Base-by-base conservation (phyloP, 495 filamentous ascomycete species). In the Talaromyces thailandensis region DNA sequence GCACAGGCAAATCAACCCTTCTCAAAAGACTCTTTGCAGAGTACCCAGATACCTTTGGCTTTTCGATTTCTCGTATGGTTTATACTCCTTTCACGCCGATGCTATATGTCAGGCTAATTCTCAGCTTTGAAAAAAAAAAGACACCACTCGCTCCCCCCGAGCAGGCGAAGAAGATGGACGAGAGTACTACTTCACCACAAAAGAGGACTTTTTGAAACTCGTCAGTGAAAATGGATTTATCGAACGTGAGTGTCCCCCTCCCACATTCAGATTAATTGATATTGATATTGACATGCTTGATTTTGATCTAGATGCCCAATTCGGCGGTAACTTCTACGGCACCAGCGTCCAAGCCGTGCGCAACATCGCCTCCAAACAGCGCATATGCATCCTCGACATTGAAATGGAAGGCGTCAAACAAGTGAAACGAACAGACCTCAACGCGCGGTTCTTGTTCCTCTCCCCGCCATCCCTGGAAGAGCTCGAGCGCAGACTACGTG, bases 401-500 rank as follows among this genome's bases (percentile, higher is more conserved):
- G 94, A 97, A 81, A 93, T 96, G 87, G 92, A 96, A 88, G 94
- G 93, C 29, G 93, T 97, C 53, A 97, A 97, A 76, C 94, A 97
- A 77, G 90, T 98, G 63, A 90, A 90, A 70, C 82, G 82, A 14
- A 86, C 87, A 56, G 29, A 43, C 24, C 25, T 59, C 32, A 43
- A 59, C 25, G 89, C 93, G 12, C 86, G 92, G 31, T 96, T 89
- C 71, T 71, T 96, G 60, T 97, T 97, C 72, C 79, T 97, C 62
- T 82, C 88, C 35, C 93, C 94, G 2, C 93, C 89, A 1, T 87
- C 82, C 23, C 70, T 92, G 64, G 86, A 88, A 64, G 82, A 81
- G 28, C 82, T 97, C 51, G 92, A 96, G 73, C 68, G 75, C 67
- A 82, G 94, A 18, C 78, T 97, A 51, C 82, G 92, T 35, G 88